A percentile compares a stretch with the other conserved stretches of the same genome.
phyloP scores from a whole-genome alignment of 148 eudicot species.

The Fagopyrum esculentum region DNA sequence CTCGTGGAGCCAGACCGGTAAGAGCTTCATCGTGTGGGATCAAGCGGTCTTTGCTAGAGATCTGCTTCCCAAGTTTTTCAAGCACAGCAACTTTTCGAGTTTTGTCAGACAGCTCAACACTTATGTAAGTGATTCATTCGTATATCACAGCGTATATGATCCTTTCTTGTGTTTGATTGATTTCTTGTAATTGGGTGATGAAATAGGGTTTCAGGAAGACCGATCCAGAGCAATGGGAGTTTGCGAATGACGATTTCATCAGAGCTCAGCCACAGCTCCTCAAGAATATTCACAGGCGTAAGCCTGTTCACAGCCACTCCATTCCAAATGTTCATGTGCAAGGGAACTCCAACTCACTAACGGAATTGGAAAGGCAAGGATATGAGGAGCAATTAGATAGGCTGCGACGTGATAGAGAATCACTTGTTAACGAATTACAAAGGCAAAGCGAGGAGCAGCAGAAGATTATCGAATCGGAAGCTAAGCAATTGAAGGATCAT shows the following conservation, averaged over 20 bases:
- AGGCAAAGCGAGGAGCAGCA: conserved; percentile 41
- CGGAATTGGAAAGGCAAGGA: conserved; percentile 53
- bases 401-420: conserved; percentile 43
- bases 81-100: conserved; percentile 91
- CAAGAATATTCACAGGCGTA: conserved; percentile 76
- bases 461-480: conserved; percentile 29
- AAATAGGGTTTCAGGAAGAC: conserved; percentile 80
- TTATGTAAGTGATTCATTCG: conserved; percentile 45
- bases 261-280: conserved; percentile 75
- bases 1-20: conserved; percentile 68
- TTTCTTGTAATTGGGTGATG: conserved; percentile 9
- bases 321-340: conserved; percentile 37
- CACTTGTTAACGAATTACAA: conserved; percentile 44
- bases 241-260: conserved; percentile 78
- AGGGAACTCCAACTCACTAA: conserved; percentile 42
- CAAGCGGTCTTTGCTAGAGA: conserved; percentile 60
- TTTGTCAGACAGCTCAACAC: conserved; percentile 89
- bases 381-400: conserved; percentile 53
- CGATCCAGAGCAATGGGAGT: conserved; percentile 96
- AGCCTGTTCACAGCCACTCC: conserved; percentile 92
- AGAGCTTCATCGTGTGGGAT: conserved; percentile 76
- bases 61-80: conserved; percentile 75
- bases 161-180: background rate
- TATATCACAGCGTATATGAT: background rate
- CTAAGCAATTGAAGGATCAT: conserved; percentile 35